These are phyloP conservation scores for Ceratocystis eucalypticola DNA, from an alignment of 2,329 filamentous ascomycete genomes.

Conservation along the genomic window DNA sequence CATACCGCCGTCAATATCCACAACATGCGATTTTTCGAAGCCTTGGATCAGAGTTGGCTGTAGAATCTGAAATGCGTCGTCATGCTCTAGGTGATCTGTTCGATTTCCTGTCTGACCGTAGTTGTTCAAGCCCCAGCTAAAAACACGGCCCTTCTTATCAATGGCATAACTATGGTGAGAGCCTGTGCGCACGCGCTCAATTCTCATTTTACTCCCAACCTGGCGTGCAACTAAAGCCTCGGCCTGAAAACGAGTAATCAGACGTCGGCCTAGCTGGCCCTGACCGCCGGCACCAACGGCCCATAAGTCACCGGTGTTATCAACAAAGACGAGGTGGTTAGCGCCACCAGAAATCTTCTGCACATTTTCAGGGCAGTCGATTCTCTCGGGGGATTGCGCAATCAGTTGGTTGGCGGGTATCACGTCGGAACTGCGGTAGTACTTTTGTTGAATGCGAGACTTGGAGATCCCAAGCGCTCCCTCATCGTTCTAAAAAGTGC, in stretches of 20 bases:
- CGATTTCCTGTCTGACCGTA: constrained; percentile 54
- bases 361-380: constrained; percentile 40
- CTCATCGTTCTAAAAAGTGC: constrained; percentile 27
- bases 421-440: constrained; percentile 1
- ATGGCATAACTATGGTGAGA: constrained; percentile 59
- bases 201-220: constrained; percentile 27
- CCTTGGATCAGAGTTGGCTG: constrained; percentile 4
- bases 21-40: constrained; percentile 41
- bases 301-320: constrained; percentile 37
- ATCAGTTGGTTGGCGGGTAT: constrained; percentile 16
- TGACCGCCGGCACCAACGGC: constrained; percentile 47
- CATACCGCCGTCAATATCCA: constrained; percentile 45
- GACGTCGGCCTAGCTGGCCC: constrained; percentile 28
- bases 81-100: constrained; percentile 39
- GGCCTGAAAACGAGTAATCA: constrained; percentile 37
- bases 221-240: constrained; percentile 34
- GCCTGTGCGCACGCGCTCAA: constrained; percentile 36
- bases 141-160: constrained; percentile 48
- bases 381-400: constrained; percentile 27
- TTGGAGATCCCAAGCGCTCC: constrained; percentile 39
- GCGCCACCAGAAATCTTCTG: constrained; percentile 40
- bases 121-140: constrained; percentile 58
- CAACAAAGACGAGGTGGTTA: constrained; percentile 44
- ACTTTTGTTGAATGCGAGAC: constrained; percentile 22
- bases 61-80: constrained; percentile 31